These are phyloP conservation scores for Skeletonema potamos DNA, from an alignment of 108 stramenopile genomes.

Conservation along the genomic window DNA sequence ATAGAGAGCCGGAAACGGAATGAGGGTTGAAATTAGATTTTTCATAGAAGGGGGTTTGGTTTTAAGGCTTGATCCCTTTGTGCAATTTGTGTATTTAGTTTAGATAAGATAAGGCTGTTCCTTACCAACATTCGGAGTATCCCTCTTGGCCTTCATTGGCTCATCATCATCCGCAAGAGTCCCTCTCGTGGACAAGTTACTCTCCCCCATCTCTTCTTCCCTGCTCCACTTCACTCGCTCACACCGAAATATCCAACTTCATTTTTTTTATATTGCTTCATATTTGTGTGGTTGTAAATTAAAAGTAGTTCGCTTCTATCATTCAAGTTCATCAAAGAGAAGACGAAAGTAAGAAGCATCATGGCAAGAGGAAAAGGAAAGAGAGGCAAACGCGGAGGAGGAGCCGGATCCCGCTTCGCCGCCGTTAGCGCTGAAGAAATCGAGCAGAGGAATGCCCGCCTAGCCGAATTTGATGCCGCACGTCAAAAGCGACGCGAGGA, in stretches of 20 bases:
- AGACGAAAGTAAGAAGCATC: neutral
- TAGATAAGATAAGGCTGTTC: neutral
- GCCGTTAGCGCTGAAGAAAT: constrained; percentile 86
- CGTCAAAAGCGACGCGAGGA: constrained; percentile 73
- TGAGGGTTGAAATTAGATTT: too few relatives aligned
- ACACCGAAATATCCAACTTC: too few relatives aligned
- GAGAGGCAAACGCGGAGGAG: constrained; percentile 76
- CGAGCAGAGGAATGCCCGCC: constrained; percentile 75
- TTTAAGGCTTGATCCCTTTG: neutral
- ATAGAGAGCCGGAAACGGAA: too few relatives aligned
- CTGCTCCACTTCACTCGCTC: neutral
- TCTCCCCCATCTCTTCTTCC: too few relatives aligned
- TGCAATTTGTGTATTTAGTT: neutral
- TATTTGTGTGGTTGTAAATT: too few relatives aligned
- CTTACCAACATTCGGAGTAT: neutral
- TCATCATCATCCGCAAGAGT: too few relatives aligned
- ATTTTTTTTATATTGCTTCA: too few relatives aligned
- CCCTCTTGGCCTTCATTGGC: too few relatives aligned
- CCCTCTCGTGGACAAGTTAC: too few relatives aligned
- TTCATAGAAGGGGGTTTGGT: neutral
- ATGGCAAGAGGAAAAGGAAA: constrained; percentile 80
- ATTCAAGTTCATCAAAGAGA: too few relatives aligned
- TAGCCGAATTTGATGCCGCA: constrained; percentile 79
- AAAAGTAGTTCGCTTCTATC: too few relatives aligned
- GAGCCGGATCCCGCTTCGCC: constrained; percentile 73